These are phyloP conservation scores for Bremia lactucae DNA, from an alignment of 352 stramenopile species.

Conservation along the genomic window DNA sequence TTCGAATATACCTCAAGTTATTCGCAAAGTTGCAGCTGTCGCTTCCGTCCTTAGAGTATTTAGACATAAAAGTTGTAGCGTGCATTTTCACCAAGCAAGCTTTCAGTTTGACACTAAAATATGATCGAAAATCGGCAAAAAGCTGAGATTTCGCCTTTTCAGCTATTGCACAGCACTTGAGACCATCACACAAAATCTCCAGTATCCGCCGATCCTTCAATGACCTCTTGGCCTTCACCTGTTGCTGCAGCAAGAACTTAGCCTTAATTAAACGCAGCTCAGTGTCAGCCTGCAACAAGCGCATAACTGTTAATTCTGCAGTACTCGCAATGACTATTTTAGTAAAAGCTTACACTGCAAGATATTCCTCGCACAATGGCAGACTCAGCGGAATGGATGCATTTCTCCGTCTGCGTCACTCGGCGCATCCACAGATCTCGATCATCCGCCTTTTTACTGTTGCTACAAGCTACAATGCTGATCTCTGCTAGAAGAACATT, in stretches of 20 bases:
- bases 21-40: constrained; percentile 23
- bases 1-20: constrained; percentile 41
- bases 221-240: constrained; percentile 28
- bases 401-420: constrained; percentile 36
- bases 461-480: constrained; percentile 31
- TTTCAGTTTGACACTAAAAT: constrained; percentile 47
- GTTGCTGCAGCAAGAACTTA: constrained; percentile 40
- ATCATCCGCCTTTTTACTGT: constrained; percentile 28
- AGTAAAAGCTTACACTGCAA: constrained; percentile 11
- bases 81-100: constrained; percentile 45
- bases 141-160: neutral
- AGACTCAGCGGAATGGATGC: constrained; percentile 20
- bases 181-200: constrained; percentile 38
- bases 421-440: constrained; percentile 42
- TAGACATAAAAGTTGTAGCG: constrained; percentile 22
- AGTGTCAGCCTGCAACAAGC: constrained; percentile 22
- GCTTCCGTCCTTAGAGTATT: constrained; percentile 9
- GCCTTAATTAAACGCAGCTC: constrained; percentile 36
- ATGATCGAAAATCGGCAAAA: constrained; percentile 21
- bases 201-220: constrained; percentile 32
- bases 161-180: constrained; percentile 21
- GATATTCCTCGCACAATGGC: constrained; percentile 8
- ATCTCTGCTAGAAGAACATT: constrained; percentile 53
- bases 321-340: constrained; percentile 1
- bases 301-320: neutral